These are phyloP conservation scores for Trypanosoma brucei DNA, from an alignment of 208 protist species.

Conservation along the genomic window DNA sequence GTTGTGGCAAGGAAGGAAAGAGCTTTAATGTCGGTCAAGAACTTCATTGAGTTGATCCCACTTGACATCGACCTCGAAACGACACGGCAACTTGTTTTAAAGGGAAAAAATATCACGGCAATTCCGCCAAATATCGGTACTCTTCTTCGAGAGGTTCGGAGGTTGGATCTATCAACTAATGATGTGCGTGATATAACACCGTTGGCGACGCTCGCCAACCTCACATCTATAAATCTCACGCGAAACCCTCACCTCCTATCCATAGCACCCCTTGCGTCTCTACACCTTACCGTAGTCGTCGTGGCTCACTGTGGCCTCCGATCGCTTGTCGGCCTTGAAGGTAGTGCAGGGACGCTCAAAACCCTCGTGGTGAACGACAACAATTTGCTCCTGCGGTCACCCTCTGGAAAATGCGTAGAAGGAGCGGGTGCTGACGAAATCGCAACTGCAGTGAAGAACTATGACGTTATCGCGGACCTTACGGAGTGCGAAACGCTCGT, in stretches of 20 bases:
- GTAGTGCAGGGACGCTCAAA: constrained; percentile 42
- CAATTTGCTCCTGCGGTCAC: constrained; percentile 47
- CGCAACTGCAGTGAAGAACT: constrained; percentile 43
- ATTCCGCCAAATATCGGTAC: constrained; percentile 47
- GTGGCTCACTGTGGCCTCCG: constrained; percentile 55
- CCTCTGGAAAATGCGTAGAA: constrained; percentile 3
- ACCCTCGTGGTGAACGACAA: constrained; percentile 86
- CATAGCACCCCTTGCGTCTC: constrained; percentile 37
- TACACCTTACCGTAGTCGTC: constrained; percentile 56
- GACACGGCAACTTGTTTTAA: constrained; percentile 46
- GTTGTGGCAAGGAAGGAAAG: neutral
- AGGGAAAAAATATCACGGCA: constrained; percentile 32
- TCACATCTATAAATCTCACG: constrained; percentile 67
- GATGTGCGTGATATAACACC: constrained; percentile 41
- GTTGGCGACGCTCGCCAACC: constrained; percentile 37
- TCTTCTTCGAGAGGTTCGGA: constrained; percentile 54
- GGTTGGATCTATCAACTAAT: constrained; percentile 69
- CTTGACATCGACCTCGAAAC: constrained; percentile 70
- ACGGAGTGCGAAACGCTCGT: constrained; percentile 64
- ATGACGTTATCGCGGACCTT: constrained; percentile 34
- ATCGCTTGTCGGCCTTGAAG: constrained; percentile 63
- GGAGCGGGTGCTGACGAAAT: constrained; percentile 5
- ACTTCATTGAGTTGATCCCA: constrained; percentile 64
- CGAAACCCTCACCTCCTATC: constrained; percentile 39
- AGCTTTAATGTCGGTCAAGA: constrained; percentile 18